Evolutionary conservation across 2,329 filamentous ascomycete species (phyloP).

Genomic region (Aspergillus clavatus): DNA sequence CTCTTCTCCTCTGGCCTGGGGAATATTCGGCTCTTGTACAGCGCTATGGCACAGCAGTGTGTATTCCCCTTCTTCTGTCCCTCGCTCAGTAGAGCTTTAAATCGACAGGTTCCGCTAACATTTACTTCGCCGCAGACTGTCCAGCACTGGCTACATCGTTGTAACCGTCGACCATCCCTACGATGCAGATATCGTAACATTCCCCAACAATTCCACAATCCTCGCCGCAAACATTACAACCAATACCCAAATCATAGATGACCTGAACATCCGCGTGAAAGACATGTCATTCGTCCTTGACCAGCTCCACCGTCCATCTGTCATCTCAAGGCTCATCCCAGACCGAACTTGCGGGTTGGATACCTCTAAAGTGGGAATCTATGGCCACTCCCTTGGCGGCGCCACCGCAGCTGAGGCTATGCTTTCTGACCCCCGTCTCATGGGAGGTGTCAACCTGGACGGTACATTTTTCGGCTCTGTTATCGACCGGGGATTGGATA

Average conservation of each 20-base stretch:
- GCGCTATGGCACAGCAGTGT: slow-evolving; percentile 18
- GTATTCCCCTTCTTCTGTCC: background rate
- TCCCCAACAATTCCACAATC: slow-evolving; percentile 22
- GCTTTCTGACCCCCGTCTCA: slow-evolving; percentile 19
- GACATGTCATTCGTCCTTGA: slow-evolving; percentile 4
- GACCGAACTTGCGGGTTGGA: slow-evolving; percentile 1
- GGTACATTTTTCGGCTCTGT: slow-evolving; percentile 23
- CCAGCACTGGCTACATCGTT: slow-evolving; percentile 31
- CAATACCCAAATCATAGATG: background rate
- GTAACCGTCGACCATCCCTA: slow-evolving; percentile 36
- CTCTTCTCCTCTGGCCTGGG: slow-evolving; percentile 31
- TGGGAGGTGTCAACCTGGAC: slow-evolving; percentile 34
- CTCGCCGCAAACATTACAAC: slow-evolving; percentile 8
- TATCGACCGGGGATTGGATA: slow-evolving; percentile 3
- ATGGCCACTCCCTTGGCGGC: slow-evolving; percentile 37
- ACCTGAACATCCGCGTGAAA: background rate
- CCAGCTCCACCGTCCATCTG: background rate
- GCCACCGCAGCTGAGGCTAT: slow-evolving; percentile 24
- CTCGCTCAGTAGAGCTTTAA: background rate
- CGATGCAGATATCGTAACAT: slow-evolving; percentile 32
- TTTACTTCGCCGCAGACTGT: background rate
- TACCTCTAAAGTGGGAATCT: slow-evolving; percentile 11
- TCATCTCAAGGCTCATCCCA: background rate
- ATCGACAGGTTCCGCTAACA: background rate
- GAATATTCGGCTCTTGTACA: slow-evolving; percentile 28